Conservation (phyloP, 2,329 filamentous ascomycete species). For the Fusarium acutatum region DNA sequence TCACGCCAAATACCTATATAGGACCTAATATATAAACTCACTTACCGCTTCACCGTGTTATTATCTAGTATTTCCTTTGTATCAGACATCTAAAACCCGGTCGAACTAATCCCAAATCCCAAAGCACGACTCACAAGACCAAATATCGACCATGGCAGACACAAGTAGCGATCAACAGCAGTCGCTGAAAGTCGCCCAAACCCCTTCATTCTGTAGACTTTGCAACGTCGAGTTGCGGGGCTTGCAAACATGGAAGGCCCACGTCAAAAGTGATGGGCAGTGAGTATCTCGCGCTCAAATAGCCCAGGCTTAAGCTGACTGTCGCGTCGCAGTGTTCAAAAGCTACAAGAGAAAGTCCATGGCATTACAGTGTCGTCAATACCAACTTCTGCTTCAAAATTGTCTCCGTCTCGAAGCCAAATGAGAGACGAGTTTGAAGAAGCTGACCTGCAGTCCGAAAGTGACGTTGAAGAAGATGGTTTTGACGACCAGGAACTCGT, state of each 20-base stretch:
- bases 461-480: not conserved
- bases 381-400: rapidly evolving
- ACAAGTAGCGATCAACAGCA: not conserved
- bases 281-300: too few species aligned
- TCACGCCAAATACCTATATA: not conserved
- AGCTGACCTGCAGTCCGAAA: not conserved
- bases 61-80: too few species aligned
- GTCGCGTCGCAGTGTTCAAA: not conserved
- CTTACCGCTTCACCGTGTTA: too few species aligned
- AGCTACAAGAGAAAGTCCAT: not conserved
- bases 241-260: not conserved
- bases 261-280: not conserved
- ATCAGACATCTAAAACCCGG: too few species aligned
- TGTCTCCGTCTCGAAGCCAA: rapidly evolving
- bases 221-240: not conserved
- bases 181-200: not conserved
- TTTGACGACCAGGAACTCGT: rapidly evolving
- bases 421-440: rapidly evolving
- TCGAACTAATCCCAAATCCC: too few species aligned
- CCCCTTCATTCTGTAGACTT: not conserved
- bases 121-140: too few species aligned
- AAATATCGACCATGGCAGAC: not conserved
- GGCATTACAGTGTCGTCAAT: not conserved
- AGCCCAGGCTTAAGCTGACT: too few species aligned
- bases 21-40: too few species aligned